phyloP scores from a whole-genome alignment of 495 filamentous ascomycete genomes.

The Neurospora tetraspora region DNA sequence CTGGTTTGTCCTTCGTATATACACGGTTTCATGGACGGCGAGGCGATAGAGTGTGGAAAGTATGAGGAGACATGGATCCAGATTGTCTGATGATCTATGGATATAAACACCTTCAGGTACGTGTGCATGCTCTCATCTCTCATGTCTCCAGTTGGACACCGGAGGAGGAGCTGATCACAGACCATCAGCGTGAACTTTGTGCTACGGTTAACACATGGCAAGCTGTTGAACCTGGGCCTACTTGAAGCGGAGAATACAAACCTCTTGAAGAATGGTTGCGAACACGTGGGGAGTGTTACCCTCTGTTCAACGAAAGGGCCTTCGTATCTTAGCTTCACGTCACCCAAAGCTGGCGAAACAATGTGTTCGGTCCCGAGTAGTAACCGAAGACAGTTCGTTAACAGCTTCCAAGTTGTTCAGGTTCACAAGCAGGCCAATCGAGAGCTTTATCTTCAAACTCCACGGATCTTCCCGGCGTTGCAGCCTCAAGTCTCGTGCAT shows the following conservation, averaged over 20 bases:
- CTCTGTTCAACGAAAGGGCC: neutral
- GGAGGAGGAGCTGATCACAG: neutral
- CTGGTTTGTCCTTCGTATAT: neutral
- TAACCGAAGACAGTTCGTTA: neutral
- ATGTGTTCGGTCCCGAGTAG: neutral
- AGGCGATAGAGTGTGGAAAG: neutral
- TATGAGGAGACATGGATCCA: neutral
- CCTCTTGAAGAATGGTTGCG: neutral
- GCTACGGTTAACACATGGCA: neutral
- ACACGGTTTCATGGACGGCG: neutral
- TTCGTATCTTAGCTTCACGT: neutral
- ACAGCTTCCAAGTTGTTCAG: neutral
- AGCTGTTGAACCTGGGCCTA: neutral
- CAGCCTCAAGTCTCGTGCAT: neutral
- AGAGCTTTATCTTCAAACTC: neutral
- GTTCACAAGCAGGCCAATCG: neutral
- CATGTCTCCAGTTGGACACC: neutral
- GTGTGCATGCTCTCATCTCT: neutral
- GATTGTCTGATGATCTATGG: neutral
- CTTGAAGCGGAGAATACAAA: neutral
- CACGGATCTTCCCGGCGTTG: neutral
- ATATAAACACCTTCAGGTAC: neutral
- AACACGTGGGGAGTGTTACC: neutral
- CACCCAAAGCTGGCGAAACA: no score
- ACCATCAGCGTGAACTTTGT: neutral